Evolutionary conservation across 768 basidiomycete genomes (phyloP).

Genomic region (Erythrobasidium yunnanense): DNA sequence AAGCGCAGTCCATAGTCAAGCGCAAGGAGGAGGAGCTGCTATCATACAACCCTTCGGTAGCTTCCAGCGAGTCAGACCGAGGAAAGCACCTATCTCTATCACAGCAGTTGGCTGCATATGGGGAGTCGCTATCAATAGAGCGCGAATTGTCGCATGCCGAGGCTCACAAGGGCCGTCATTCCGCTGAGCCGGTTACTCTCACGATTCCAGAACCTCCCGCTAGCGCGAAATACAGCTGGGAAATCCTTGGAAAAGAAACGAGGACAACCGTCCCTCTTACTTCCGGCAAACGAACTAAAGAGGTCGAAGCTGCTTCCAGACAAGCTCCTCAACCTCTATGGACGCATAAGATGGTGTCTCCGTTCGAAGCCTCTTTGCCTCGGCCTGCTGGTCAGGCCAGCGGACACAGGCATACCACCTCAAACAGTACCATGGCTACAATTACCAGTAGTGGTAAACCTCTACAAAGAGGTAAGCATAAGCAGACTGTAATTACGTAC

Average conservation of each 20-base stretch:
- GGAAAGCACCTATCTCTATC: slow-evolving; percentile 15
- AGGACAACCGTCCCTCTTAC: slow-evolving; percentile 15
- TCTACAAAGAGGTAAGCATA: background rate
- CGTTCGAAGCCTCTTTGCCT: slow-evolving; percentile 12
- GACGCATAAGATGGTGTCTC: slow-evolving; percentile 24
- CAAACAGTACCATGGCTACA: background rate
- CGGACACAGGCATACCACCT: slow-evolving; percentile 8
- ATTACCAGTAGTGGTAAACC: slow-evolving; percentile 15
- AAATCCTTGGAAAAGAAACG: slow-evolving; percentile 22
- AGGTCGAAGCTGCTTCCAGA: background rate
- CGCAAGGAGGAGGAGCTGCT: slow-evolving; percentile 22
- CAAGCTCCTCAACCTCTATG: slow-evolving; percentile 1
- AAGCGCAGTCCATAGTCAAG: slow-evolving; percentile 26
- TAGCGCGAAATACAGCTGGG: slow-evolving; percentile 23
- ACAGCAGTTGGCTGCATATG: slow-evolving; percentile 28
- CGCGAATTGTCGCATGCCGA: slow-evolving; percentile 13
- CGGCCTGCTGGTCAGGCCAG: background rate
- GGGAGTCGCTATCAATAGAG: slow-evolving; percentile 23
- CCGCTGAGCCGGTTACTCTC: slow-evolving; percentile 9
- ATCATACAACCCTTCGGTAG: slow-evolving; percentile 3
- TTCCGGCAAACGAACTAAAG: background rate
- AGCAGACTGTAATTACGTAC: background rate
- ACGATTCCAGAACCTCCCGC: slow-evolving; percentile 16
- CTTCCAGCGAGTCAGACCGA: slow-evolving; percentile 3
- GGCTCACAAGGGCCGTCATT: background rate